phyloP scores from a whole-genome alignment of 345 rosid species.

The Lenwebbia sp. region DNA sequence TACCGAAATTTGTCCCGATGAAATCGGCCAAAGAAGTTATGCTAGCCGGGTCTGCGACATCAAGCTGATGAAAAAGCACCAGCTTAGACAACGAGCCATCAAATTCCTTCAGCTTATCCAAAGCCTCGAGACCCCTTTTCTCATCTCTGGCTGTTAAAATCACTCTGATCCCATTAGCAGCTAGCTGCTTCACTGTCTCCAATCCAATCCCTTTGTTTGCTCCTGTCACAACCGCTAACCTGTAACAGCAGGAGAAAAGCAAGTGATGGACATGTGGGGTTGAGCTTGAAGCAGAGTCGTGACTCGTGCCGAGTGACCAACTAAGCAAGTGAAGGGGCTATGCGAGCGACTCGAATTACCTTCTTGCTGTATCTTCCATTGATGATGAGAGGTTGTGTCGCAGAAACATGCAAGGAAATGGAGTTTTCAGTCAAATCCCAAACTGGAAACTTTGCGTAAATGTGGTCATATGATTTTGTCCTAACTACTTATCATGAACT shows the following conservation, averaged over 20 bases:
- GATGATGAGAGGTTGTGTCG: neutral
- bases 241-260: neutral
- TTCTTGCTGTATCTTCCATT: neutral
- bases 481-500: neutral
- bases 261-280: neutral
- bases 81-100: neutral
- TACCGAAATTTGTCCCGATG: slow-evolving; percentile 3
- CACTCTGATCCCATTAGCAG: slow-evolving; percentile 6
- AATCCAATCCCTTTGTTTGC: slow-evolving; percentile 11
- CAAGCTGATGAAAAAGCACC: slow-evolving; percentile 15
- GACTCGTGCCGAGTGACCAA: neutral
- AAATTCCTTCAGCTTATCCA: neutral
- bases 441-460: neutral
- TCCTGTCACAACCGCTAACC: slow-evolving; percentile 5
- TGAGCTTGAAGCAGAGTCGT: neutral
- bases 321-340: neutral
- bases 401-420: neutral
- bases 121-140: slow-evolving; percentile 17
- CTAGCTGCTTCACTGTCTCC: slow-evolving; percentile 6
- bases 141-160: slow-evolving; percentile 14
- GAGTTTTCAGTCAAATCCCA: neutral
- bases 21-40: slow-evolving; percentile 9
- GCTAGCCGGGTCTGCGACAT: slow-evolving; percentile 7
- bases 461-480: neutral
- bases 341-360: neutral